phyloP scores from a whole-genome alignment of 768 basidiomycete genomes.

The Lactarius pseudohatsudake region DNA sequence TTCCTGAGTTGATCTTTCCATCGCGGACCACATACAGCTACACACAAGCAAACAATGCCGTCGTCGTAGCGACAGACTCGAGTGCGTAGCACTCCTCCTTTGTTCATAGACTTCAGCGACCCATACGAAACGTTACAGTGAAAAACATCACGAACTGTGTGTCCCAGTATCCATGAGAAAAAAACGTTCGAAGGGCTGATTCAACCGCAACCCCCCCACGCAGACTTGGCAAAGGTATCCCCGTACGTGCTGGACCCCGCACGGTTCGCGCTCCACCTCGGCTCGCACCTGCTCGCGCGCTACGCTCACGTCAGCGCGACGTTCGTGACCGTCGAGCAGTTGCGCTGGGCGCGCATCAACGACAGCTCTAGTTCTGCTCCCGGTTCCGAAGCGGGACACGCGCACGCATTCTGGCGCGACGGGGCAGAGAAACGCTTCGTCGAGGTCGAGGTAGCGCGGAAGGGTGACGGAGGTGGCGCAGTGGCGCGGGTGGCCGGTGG shows the following conservation, averaged over 20 bases:
- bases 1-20: not conserved
- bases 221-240: conserved; percentile 85
- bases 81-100: conserved; percentile 31
- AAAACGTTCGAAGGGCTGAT: not conserved
- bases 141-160: conserved; percentile 43
- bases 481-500: conserved; percentile 43
- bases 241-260: conserved; percentile 84
- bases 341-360: conserved; percentile 81
- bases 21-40: conserved; percentile 48
- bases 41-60: conserved; percentile 84
- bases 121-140: conserved; percentile 30
- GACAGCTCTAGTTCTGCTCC: conserved; percentile 35
- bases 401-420: conserved; percentile 83
- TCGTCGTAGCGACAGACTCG: conserved; percentile 90
- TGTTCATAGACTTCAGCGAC: not conserved
- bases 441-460: conserved; percentile 48
- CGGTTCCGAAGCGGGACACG: conserved; percentile 51
- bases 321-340: conserved; percentile 69
- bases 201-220: not conserved
- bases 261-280: conserved; percentile 85
- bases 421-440: conserved; percentile 85
- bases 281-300: conserved; percentile 74
- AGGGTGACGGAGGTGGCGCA: conserved; percentile 5
- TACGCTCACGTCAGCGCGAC: conserved; percentile 76
- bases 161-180: not conserved